Base-by-base conservation (phyloP, 768 basidiomycete species). In the Boletus tomentosulus region DNA sequence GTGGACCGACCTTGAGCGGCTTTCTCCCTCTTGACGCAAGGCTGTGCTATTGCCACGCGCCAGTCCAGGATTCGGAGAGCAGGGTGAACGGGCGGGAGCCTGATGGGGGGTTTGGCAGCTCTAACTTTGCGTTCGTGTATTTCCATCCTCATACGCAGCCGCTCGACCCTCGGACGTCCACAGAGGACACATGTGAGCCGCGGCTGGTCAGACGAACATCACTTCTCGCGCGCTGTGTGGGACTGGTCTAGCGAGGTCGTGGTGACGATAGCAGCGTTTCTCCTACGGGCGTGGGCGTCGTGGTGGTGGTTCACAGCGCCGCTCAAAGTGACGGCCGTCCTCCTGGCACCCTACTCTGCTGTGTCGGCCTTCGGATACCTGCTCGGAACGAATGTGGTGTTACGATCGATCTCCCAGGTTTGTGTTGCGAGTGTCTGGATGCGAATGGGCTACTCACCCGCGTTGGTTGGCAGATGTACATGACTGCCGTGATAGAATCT, bases 231-330 rank as follows among this genome's bases (percentile, higher is more conserved):
- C 33, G 25, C 35, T 2, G 15, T 39, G n/a, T 42, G 52, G 54
- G 8, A 52, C 2, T 11, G 30, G 13, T 19, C 37, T 5, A 2
- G n/a, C 16, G 34, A 22, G 42, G 30, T n/a, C 12, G 16, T 44
- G 30, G 3, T 4, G 10, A 22, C 19, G 31, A 25, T 51, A 24
- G 44, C 34, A 11, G 15, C 12, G 19, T 28, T 57, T 4, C 34
- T 57, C n/a, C n/a, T 44, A 5, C 35, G 50, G 31, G 48, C 35
- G 22, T 61, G 30, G 1, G 46, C 41, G 11, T 49, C 46, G 24
- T 50, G 39, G 43, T 54, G 49, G 50, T 61, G 56, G 53, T 62
- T 58, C 35, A 27, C 28, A n/a, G 38, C 38, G 13, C 56, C 56
- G 6, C 30, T 51, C 9, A 28, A 27, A 12, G 28, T 39, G 42